Conservation (phyloP, 2,329 filamentous ascomycete genomes). For the Pezicula neosporulosa region DNA sequence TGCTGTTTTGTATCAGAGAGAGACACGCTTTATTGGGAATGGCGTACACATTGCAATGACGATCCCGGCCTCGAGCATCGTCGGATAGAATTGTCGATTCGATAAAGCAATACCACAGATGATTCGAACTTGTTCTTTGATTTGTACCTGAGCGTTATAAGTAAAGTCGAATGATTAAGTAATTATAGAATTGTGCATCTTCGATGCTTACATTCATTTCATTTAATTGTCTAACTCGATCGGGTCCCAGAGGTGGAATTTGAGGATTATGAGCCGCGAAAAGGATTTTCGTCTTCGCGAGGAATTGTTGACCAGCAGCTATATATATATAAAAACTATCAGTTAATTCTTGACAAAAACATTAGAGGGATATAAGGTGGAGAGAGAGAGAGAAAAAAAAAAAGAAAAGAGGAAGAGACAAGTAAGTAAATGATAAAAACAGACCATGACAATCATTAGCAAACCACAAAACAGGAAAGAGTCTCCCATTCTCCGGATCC, state of each 20-base stretch:
- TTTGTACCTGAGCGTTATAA: not conserved
- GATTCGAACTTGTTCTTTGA: not conserved
- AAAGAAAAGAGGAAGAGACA: too few relatives aligned
- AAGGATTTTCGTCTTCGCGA: not conserved
- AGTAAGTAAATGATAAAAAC: too few relatives aligned
- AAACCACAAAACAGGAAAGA: not conserved
- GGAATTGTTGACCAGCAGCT: not conserved
- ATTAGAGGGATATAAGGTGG: too few relatives aligned
- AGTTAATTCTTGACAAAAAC: too few relatives aligned
- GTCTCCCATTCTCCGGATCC: not conserved
- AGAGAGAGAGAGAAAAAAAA: too few relatives aligned
- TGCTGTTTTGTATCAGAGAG: not conserved
- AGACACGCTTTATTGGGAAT: not conserved
- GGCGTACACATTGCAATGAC: not conserved
- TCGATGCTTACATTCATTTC: not conserved
- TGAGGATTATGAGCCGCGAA: not conserved
- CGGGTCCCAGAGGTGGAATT: not conserved
- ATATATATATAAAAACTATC: not conserved
- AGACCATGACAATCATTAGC: slow-evolving; percentile 1
- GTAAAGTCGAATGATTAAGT: too few relatives aligned
- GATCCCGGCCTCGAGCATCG: not conserved
- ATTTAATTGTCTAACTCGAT: not conserved
- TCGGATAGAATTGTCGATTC: not conserved
- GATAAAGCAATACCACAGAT: not conserved
- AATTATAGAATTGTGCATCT: too few relatives aligned